Evolutionary conservation across 1,284 basidiomycete genomes (phyloP), one percentile per base, ranked within the genome.

Genomic region (Fomitopsis pinicola): DNA sequence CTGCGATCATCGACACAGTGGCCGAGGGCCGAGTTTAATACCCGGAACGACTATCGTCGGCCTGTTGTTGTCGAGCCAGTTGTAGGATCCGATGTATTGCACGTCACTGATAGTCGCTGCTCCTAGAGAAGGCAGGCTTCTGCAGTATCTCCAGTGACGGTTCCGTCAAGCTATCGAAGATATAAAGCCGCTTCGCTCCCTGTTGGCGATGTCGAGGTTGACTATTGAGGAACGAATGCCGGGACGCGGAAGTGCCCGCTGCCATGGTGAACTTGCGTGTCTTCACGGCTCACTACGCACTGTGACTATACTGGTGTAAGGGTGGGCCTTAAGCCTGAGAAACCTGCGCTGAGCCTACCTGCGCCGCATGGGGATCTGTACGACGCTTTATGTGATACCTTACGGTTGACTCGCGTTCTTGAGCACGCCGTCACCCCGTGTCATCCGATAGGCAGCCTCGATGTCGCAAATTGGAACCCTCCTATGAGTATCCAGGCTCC

Each of bases 1-100:
- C n/a, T n/a, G n/a, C 30, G 14, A 17, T 53, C 5, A 38, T 22
- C 22, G 22, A 38, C 52, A 15, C 28, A 8, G 7, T 19, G 30
- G 5, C 3, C 28, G 48, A 3, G 15, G 30, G 5, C 3, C 28
- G 48, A 3, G 15, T 33, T 52, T 15, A 19, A 9, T 48, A 81
- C 85, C 83, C 60, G 85, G 85, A 17, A 86, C 81, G 22, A 84
- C 73, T 48, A 87, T 84, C 0, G 82, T 82, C 0, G 83, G 80
- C 9, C 71, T 66, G 1, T 53, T 15, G 60, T 63, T 50, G 61
- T 79, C 75, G 14, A 75, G 64, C 84, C 84, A 85, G 61, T 81
- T 83, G 69, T 85, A 87, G 0, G 85, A 85, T 2, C 80, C 82
- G 56, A 84, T 72, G 57, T 77, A 80, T 28, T 77, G 61, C 35